Evolutionary conservation across 2,329 filamentous ascomycete genomes (phyloP).

Genomic region (Phoma sp.): DNA sequence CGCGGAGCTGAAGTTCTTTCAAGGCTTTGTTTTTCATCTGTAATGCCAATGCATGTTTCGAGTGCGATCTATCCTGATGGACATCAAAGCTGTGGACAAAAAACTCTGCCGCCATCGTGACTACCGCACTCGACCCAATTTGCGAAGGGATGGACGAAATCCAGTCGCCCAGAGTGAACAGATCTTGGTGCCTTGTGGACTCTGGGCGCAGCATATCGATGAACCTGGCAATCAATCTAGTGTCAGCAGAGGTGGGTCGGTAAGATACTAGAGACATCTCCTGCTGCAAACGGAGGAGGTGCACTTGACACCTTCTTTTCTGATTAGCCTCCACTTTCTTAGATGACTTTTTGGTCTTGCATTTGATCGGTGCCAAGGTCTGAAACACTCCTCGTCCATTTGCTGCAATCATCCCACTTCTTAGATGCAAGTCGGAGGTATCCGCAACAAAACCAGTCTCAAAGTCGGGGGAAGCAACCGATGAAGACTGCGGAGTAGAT

Average conservation of each 20-base stretch:
- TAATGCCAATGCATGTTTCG: background rate
- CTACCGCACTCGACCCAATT: background rate
- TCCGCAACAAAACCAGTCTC: background rate
- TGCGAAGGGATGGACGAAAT: constrained; percentile 4
- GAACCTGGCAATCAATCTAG: background rate
- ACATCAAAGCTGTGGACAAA: background rate
- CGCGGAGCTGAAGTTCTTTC: background rate
- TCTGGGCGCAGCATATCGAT: background rate
- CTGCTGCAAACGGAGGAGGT: background rate
- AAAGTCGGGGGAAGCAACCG: background rate
- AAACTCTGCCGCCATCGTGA: constrained; percentile 9
- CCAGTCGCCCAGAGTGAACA: constrained; percentile 11
- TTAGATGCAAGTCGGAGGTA: background rate
- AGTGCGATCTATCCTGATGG: background rate
- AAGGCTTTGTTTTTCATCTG: background rate
- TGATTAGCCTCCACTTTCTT: background rate
- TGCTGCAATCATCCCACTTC: background rate
- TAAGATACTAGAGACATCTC: background rate
- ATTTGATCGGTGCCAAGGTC: background rate
- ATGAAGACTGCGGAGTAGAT: background rate
- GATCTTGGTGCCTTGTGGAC: background rate
- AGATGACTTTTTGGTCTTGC: background rate
- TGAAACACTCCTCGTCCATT: constrained; percentile 4
- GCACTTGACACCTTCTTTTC: background rate
- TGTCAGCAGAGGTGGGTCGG: background rate